Percentiles rank a stretch among this genome's conserved stretches.
Conservation (phyloP, 257 asterid genomes). For the Fraxinus pennsylvanica region DNA sequence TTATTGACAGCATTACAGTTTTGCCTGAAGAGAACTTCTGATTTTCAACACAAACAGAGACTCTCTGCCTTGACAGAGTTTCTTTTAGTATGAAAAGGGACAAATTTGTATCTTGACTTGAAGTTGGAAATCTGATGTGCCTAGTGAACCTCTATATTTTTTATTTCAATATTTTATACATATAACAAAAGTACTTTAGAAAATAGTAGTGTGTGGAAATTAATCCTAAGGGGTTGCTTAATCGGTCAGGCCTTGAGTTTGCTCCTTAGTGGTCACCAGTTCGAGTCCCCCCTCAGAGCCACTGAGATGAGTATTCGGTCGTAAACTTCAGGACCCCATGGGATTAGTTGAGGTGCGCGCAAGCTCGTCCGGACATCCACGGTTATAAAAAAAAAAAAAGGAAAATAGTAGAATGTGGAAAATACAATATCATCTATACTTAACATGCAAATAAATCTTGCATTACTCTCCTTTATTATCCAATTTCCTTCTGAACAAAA, state of each 20-base stretch:
- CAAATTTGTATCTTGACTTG: neutral
- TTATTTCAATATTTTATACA: neutral
- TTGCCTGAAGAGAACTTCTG: neutral
- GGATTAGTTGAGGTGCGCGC: too few relatives aligned
- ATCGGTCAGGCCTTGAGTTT: too few relatives aligned
- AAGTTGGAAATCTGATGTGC: neutral
- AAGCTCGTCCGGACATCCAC: too few relatives aligned
- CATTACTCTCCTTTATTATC: neutral
- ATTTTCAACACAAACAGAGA: neutral
- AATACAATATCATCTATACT: neutral
- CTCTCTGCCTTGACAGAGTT: neutral
- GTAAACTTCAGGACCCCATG: too few relatives aligned
- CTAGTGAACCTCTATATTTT: neutral
- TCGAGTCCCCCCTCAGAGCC: too few relatives aligned
- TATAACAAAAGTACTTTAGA: neutral
- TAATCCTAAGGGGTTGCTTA: too few relatives aligned
- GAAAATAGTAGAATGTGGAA: neutral
- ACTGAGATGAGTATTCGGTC: too few relatives aligned
- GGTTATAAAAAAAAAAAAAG: too few relatives aligned
- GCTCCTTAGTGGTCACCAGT: too few relatives aligned
- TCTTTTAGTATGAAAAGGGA: slow-evolving; percentile 6
- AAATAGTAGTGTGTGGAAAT: neutral
- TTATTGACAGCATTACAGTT: neutral
- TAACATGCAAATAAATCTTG: neutral
- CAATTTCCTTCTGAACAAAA: neutral